Percentiles rank a stretch among this genome's conserved stretches.
Evolutionary conservation across 805 yeast genomes (phyloP).

Genomic region (Wickerhamiella galacta): DNA sequence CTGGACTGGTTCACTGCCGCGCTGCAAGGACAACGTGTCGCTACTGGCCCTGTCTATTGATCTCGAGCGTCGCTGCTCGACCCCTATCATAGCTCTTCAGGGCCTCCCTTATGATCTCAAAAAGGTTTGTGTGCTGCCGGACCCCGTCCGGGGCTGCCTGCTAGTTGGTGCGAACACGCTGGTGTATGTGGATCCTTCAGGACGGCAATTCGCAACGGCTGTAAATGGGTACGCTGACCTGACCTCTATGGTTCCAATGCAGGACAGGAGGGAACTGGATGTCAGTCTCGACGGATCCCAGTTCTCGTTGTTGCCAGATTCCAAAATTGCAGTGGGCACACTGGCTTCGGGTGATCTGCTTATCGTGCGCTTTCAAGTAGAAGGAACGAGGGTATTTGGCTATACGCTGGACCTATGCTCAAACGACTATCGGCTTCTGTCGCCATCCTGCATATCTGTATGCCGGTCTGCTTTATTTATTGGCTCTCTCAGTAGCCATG

Average conservation of each 20-base stretch:
- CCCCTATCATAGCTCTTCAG: conserved; percentile 47
- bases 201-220: conserved; percentile 45
- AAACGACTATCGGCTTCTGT: neutral
- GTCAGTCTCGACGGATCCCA: conserved; percentile 39
- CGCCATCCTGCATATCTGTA: conserved; percentile 3
- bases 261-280: conserved; percentile 35
- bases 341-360: conserved; percentile 30
- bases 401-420: conserved; percentile 30
- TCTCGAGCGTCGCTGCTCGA: conserved; percentile 36
- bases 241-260: conserved; percentile 23
- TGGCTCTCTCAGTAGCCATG: conserved; percentile 1
- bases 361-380: conserved; percentile 23
- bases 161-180: conserved; percentile 60
- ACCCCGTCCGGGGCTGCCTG: conserved; percentile 54
- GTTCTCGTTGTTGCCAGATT: conserved; percentile 21
- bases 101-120: conserved; percentile 63
- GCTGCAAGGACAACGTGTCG: conserved; percentile 43
- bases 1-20: conserved; percentile 64
- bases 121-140: conserved; percentile 37
- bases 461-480: neutral
- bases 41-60: conserved; percentile 56
- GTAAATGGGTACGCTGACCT: conserved; percentile 37
- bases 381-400: conserved; percentile 28
- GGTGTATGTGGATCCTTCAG: conserved; percentile 64
- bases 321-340: conserved; percentile 26